Base-by-base conservation (phyloP, 352 stramenopile genomes). In the Globisporangium spiculum region DNA sequence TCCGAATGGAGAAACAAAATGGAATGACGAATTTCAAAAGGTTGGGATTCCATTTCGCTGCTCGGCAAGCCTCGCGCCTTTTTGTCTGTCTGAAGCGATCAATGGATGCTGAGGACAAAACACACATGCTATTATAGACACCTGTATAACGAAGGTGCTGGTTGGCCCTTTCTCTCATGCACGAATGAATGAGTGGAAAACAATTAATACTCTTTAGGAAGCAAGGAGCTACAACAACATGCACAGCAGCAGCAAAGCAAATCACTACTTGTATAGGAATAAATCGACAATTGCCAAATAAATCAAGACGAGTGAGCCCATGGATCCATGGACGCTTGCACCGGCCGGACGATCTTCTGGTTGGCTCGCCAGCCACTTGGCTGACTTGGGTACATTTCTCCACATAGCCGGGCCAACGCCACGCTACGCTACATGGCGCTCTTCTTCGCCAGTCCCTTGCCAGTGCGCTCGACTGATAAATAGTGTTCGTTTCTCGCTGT, bases 401-500 rank as follows among this genome's bases (percentile, higher is more conserved):
- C 38, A 48, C 38, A 48, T 48, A 48, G 14, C 14, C 14, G 14
- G 38, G 1, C 3, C 36, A 16, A 16, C 8, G 10, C 36, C 8
- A 44, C 9, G 36, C 14, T 16, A 16, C 10, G 4, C 14, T 14
- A 4, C 38, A 44, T 44, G 38, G 38, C 38, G 38, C 38, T 20
- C 38, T 48, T 48, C 38, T 20, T 48, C 9, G 36, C 14, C 36
- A 10, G 36, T 44, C 10, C 36, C 36, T 44, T 44, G 36, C 14
- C 38, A 20, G 38, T 48, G 38, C 46, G 46, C 6, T 38, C 54
- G 66, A 62, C 57, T 60, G 66, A 71, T 60, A 71, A 66, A 73
- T 67, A 72, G 67, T 58, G 20, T 18, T 34, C 7, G 22, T 30
- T 20, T 41, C 34, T 38, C 27, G 27, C n/a, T 20, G 24, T 2